Conservation (phyloP, 805 yeast genomes). For the Zygosaccharomyces rouxii region DNA sequence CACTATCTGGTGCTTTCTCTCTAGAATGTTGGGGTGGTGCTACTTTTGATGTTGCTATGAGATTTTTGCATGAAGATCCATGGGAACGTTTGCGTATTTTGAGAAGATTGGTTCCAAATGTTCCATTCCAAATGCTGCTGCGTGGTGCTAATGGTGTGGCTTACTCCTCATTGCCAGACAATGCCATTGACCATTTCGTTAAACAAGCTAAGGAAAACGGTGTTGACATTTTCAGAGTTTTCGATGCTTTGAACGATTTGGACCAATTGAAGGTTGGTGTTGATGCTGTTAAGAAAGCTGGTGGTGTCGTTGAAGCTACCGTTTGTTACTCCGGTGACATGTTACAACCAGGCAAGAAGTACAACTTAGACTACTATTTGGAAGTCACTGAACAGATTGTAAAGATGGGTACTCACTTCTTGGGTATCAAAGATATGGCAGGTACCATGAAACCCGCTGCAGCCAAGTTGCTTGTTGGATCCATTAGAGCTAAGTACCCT, state of each 20-base stretch:
- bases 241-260: conserved; percentile 93
- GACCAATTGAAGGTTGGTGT: conserved; percentile 97
- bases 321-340: conserved; percentile 98
- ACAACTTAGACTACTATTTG: conserved; percentile 86
- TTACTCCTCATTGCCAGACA: conserved; percentile 95
- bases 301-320: conserved; percentile 98
- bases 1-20: conserved; percentile 85
- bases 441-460: conserved; percentile 97
- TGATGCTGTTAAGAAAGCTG: conserved; percentile 95
- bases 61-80: conserved; percentile 97
- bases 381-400: conserved; percentile 79
- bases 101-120: conserved; percentile 90
- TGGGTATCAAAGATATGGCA: conserved; percentile 99
- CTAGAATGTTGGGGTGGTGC: conserved; percentile 99
- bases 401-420: conserved; percentile 89
- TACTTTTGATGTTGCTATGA: conserved; percentile 97
- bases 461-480: conserved; percentile 72
- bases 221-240: conserved; percentile 96
- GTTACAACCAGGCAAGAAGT: conserved; percentile 93
- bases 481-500: conserved; percentile 83
- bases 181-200: conserved; percentile 96
- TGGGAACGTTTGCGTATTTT: conserved; percentile 92
- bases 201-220: conserved; percentile 92
- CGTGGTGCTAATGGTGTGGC: conserved; percentile 99
- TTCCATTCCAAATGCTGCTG: conserved; percentile 98